Evolutionary conservation across 1,284 basidiomycete genomes (phyloP).

Genomic region (Somion occarium): DNA sequence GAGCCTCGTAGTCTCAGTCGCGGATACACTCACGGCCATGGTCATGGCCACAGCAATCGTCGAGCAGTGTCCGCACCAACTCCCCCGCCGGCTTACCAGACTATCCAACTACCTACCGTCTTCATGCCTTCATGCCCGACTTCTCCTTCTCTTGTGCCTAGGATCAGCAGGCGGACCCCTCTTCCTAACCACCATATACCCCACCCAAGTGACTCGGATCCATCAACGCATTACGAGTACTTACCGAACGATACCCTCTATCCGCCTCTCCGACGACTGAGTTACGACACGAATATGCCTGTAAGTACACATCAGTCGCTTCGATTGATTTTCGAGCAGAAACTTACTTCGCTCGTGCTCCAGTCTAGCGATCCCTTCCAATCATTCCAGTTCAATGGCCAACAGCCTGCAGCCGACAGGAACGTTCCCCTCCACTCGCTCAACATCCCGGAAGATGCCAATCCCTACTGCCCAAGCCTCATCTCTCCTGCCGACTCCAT

Average conservation of each 20-base stretch:
- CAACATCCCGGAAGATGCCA: constrained; percentile 30
- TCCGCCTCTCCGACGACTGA: constrained; percentile 32
- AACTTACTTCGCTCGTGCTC: not conserved
- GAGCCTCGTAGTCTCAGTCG: constrained; percentile 26
- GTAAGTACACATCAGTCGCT: constrained; percentile 15
- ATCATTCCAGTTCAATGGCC: constrained; percentile 33
- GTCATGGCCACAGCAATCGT: constrained; percentile 17
- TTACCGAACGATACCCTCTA: constrained; percentile 28
- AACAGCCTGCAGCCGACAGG: constrained; percentile 14
- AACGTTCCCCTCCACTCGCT: constrained; percentile 33
- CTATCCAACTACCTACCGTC: constrained; percentile 59
- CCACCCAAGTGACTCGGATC: constrained; percentile 32
- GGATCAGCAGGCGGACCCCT: constrained; percentile 52
- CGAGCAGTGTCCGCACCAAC: constrained; percentile 32
- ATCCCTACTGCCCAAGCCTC: constrained; percentile 25
- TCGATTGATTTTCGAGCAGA: constrained; percentile 3
- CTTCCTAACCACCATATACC: constrained; percentile 35
- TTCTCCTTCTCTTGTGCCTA: constrained; percentile 51
- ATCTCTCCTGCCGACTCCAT: constrained; percentile 31
- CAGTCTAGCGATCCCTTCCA: constrained; percentile 43
- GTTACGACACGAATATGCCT: constrained; percentile 31
- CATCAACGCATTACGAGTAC: constrained; percentile 33
- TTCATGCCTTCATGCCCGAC: constrained; percentile 64
- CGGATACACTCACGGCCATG: constrained; percentile 13
- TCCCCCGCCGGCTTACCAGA: constrained; percentile 38